Base-by-base conservation (phyloP, 257 asterid species). In the Ehretia macrophylla region DNA sequence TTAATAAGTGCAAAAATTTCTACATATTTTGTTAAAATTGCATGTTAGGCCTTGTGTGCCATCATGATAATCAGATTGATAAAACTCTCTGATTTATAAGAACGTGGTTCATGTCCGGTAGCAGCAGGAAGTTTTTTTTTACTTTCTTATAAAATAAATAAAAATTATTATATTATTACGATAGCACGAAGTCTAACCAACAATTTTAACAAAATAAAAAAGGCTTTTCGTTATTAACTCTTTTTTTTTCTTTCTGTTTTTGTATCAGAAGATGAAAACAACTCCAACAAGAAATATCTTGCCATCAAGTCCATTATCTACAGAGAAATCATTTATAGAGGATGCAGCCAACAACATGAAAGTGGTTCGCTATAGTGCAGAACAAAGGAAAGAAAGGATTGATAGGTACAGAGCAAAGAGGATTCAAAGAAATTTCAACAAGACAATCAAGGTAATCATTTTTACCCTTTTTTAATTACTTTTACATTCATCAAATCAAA, bases 401-500 rank as follows among this genome's bases (percentile, higher is more conserved):
- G 81, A 79, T 27, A 76, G 90, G 56, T 91, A 91, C 77, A 82
- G 85, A 76, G 83, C 94, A 11, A 91, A 91, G 71, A 81, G 92
- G 64, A 81, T 78, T 12, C 96, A 83, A 18, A 88, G 98, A 61
- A 91, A 91, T 57, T 91, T 88, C 83, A 83, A 83, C 68, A 91
- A 82, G 58, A 91, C 96, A 10, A 88, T 91, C 55, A 91, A 91
- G 98, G 96, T 87, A 72, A 62, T 11, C 8, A 35, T 23, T 21
- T 4, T 5, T 45, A 11, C 10, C 8, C 21, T 39, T 14, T 4
- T 5, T 0, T 9, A 8, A 17, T 4, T 16, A 0, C 2, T 10
- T 54, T 56, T 32, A 40, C 16, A n/a, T 21, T 27, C 9, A 5
- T 47, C 10, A 14, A 19, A 46, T 14, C 45, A n/a, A 4, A 1